phyloP scores from a whole-genome alignment of 2,329 filamentous ascomycete genomes.

The Calonectria pteridis region DNA sequence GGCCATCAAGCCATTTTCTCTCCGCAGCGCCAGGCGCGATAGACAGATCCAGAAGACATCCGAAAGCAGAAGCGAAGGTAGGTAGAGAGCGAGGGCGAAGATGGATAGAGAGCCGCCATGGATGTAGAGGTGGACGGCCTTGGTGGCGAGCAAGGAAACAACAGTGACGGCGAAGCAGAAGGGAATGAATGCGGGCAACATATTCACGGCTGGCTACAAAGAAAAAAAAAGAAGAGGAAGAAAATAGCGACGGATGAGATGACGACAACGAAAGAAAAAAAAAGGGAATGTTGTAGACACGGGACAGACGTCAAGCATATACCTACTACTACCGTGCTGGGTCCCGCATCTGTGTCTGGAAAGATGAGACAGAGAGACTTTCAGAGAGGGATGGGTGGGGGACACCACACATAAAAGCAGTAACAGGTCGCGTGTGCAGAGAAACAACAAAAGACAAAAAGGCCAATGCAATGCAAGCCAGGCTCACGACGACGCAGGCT shows the following conservation, averaged over 20 bases:
- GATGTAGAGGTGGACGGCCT: constrained; percentile 46
- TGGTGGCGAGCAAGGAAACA: constrained; percentile 45
- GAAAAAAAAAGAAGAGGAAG: neutral
- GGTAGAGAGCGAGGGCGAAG: constrained; percentile 42
- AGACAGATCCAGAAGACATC: constrained; percentile 44
- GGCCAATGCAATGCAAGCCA: neutral
- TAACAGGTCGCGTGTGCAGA: constrained; percentile 40
- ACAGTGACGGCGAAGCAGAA: constrained; percentile 47
- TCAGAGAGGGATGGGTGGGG: neutral
- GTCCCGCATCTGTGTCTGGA: neutral
- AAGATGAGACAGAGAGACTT: neutral
- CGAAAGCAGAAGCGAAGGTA: constrained; percentile 46
- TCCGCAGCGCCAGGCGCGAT: constrained; percentile 45
- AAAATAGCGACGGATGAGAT: neutral
- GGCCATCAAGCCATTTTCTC: constrained; percentile 41
- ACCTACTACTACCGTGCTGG: neutral
- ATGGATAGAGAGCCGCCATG: constrained; percentile 43
- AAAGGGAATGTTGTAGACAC: neutral
- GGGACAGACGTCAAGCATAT: neutral
- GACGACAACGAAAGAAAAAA: constrained; percentile 5
- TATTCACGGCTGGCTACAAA: constrained; percentile 23
- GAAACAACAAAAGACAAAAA: neutral
- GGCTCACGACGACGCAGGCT: neutral
- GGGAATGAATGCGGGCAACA: constrained; percentile 41
- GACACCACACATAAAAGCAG: constrained; percentile 32